Evolutionary conservation across 140 eudicot genomes (phyloP).

Genomic region (Bidens hawaiensis): DNA sequence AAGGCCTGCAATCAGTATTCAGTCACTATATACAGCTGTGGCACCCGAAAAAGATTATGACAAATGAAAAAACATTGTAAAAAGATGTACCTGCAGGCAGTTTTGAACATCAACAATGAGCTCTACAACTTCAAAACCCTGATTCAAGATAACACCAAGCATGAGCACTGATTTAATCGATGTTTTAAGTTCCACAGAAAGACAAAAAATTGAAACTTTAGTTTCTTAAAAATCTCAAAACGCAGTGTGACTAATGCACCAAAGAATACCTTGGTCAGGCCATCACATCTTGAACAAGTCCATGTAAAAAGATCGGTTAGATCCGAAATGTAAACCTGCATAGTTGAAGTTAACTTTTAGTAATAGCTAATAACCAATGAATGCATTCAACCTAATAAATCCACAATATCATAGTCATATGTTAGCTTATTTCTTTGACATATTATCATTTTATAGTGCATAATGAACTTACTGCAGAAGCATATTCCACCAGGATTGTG

Average conservation of each 20-base stretch:
- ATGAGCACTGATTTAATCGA: background rate
- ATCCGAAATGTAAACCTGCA: conserved; percentile 87
- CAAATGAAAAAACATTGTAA: background rate
- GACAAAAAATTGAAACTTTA: background rate
- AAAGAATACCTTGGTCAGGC: conserved; percentile 58
- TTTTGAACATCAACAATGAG: conserved; percentile 82
- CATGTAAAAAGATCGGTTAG: conserved; percentile 79
- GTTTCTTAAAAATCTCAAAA: conserved; percentile 5
- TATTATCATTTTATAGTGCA: background rate
- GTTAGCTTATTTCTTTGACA: conserved; percentile 4
- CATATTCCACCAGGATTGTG: conserved; percentile 68
- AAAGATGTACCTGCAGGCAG: conserved; percentile 75
- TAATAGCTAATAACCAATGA: background rate
- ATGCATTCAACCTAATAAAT: background rate
- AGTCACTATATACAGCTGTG: conserved; percentile 8
- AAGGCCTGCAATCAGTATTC: conserved; percentile 56
- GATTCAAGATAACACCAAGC: conserved; percentile 11
- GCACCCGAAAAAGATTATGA: conserved; percentile 7
- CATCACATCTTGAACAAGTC: conserved; percentile 94
- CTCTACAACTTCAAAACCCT: conserved; percentile 91
- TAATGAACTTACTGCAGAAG: conserved; percentile 73
- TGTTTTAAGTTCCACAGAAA: background rate
- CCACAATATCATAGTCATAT: background rate
- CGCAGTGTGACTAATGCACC: background rate
- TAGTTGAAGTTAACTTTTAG: background rate